Percentiles rank a stretch among this genome's conserved stretches.
phyloP scores from a whole-genome alignment of 164 flowering plant genomes.

The Chimonanthus praecox region DNA sequence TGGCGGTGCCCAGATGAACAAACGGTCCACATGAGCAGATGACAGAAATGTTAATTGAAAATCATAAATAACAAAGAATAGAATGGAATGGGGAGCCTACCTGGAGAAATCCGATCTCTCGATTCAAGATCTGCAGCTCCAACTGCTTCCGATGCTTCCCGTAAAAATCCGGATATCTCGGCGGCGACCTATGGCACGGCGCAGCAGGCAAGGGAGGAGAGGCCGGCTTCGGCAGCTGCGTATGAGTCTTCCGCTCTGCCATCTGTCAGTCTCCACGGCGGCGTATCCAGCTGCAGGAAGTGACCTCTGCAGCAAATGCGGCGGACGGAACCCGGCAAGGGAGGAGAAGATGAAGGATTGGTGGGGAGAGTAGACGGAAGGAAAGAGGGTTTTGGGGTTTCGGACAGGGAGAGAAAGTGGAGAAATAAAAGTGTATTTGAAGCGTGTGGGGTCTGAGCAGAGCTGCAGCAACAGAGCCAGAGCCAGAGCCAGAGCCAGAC shows the following conservation, averaged over 20 bases:
- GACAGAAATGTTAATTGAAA: background rate
- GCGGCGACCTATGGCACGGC: conserved; percentile 73
- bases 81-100: conserved; percentile 19
- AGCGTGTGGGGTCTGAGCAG: background rate
- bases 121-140: conserved; percentile 56
- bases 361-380: background rate
- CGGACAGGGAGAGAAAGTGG: background rate
- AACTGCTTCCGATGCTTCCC: conserved; percentile 64
- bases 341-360: background rate
- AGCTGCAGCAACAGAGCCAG: no score
- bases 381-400: background rate
- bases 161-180: conserved; percentile 69
- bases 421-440: background rate
- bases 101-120: conserved; percentile 73
- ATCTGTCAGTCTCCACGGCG: no score
- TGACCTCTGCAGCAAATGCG: background rate
- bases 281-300: background rate
- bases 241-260: background rate
- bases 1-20: background rate
- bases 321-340: background rate
- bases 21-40: background rate
- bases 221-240: conserved; percentile 5
- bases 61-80: background rate
- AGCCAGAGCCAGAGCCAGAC: no score
- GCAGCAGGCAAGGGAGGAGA: conserved; percentile 47